These are phyloP conservation scores for Hygrophoropsis aurantiaca DNA, from an alignment of 768 basidiomycete species.

Conservation along the genomic window DNA sequence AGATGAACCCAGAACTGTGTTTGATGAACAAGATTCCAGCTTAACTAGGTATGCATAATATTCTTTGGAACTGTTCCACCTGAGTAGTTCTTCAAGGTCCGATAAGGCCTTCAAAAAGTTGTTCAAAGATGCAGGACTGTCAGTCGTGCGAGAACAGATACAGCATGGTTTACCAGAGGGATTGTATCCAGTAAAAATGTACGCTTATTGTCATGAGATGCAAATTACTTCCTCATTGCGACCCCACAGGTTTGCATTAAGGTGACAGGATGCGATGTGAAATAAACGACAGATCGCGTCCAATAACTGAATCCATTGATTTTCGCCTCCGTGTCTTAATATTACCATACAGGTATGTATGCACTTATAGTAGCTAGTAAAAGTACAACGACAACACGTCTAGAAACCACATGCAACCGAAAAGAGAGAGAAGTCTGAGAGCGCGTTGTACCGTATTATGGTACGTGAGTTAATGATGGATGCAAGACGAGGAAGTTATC, in stretches of 20 bases:
- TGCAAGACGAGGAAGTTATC: too few relatives aligned
- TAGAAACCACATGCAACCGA: too few relatives aligned
- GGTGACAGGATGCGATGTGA: too few relatives aligned
- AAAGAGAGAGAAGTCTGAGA: too few relatives aligned
- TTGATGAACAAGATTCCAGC: slow-evolving; percentile 88
- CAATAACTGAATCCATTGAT: too few relatives aligned
- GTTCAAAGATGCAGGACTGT: slow-evolving; percentile 74
- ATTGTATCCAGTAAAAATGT: slow-evolving; percentile 88
- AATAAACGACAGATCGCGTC: too few relatives aligned
- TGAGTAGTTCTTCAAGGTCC: slow-evolving; percentile 52
- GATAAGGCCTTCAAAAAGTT: slow-evolving; percentile 77
- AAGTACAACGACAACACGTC: neutral
- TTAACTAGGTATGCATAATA: slow-evolving; percentile 67
- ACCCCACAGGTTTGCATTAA: slow-evolving; percentile 54
- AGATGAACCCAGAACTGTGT: slow-evolving; percentile 54
- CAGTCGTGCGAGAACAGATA: slow-evolving; percentile 67
- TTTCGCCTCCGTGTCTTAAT: too few relatives aligned
- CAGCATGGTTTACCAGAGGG: slow-evolving; percentile 84
- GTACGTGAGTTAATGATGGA: too few relatives aligned
- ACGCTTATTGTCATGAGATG: slow-evolving; percentile 21
- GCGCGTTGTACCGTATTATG: too few relatives aligned
- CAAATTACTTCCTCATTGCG: neutral
- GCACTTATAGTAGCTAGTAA: too few relatives aligned
- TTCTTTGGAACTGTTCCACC: neutral
- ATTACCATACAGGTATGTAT: too few relatives aligned